phyloP scores from a whole-genome alignment of 208 protist genomes.

The Lotmaria passim region DNA sequence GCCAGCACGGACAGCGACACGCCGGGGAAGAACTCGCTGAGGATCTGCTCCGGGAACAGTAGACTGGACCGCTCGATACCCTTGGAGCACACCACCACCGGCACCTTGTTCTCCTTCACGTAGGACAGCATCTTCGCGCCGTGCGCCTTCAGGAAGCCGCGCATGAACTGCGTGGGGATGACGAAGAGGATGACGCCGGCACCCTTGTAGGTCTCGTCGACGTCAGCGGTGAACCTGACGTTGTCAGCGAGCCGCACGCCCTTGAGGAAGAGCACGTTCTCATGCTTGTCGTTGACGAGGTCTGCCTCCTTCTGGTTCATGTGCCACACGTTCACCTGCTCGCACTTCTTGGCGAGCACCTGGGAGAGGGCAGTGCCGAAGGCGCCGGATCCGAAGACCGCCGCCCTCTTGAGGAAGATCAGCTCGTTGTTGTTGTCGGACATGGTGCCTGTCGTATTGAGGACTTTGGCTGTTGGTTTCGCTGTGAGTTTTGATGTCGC shows the following conservation, averaged over 20 bases:
- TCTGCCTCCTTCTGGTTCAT: constrained; percentile 59
- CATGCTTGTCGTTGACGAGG: constrained; percentile 62
- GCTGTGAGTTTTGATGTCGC: too few species aligned
- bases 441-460: too few species aligned
- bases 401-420: constrained; percentile 56
- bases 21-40: constrained; percentile 66
- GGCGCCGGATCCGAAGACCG: constrained; percentile 80
- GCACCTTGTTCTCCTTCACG: constrained; percentile 42
- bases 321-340: constrained; percentile 80
- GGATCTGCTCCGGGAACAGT: constrained; percentile 78
- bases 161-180: constrained; percentile 87
- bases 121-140: constrained; percentile 37
- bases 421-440: constrained; percentile 26
- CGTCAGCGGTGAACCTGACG: constrained; percentile 62
- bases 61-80: constrained; percentile 82
- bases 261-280: constrained; percentile 82
- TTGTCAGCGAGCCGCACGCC: constrained; percentile 58
- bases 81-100: constrained; percentile 77
- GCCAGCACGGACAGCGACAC: constrained; percentile 68
- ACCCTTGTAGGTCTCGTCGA: constrained; percentile 44
- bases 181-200: constrained; percentile 79
- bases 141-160: constrained; percentile 68
- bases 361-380: constrained; percentile 44
- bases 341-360: constrained; percentile 70
- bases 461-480: too few species aligned